Conservation (phyloP, 2,329 filamentous ascomycete species). For the Trichoderma citrinoviride region DNA sequence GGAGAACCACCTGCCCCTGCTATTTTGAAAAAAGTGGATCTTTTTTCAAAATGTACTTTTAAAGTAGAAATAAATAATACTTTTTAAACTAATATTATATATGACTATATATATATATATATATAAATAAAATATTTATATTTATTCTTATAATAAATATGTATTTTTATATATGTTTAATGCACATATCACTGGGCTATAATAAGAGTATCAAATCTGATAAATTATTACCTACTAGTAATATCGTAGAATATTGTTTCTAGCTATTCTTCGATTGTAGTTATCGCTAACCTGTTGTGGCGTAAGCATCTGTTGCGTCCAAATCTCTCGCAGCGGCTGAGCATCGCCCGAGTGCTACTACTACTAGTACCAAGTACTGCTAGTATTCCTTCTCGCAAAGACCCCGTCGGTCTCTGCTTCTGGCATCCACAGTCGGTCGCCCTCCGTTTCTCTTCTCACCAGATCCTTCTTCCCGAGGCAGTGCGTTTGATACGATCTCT, state of each 20-base stretch:
- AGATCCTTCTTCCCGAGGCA: not conserved
- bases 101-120: not conserved
- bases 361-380: too few relatives aligned
- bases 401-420: not conserved
- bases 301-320: too few relatives aligned
- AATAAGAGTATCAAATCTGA: not conserved
- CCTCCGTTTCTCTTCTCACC: not conserved
- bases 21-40: too few relatives aligned
- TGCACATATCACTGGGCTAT: not conserved
- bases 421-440: conserved; percentile 1
- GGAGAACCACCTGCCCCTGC: too few relatives aligned
- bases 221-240: not conserved
- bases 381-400: not conserved
- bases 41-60: too few relatives aligned
- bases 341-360: not conserved
- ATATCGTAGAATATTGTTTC: too few relatives aligned
- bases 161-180: not conserved
- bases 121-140: not conserved
- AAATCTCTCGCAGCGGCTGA: not conserved
- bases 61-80: too few relatives aligned
- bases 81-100: not conserved
- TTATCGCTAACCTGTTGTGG: not conserved
- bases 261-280: too few relatives aligned
- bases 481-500: conserved; percentile 9
- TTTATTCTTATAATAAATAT: too few relatives aligned